These are phyloP conservation scores for Earliella scabrosa DNA, from an alignment of 1,284 basidiomycete species.

Conservation along the genomic window DNA sequence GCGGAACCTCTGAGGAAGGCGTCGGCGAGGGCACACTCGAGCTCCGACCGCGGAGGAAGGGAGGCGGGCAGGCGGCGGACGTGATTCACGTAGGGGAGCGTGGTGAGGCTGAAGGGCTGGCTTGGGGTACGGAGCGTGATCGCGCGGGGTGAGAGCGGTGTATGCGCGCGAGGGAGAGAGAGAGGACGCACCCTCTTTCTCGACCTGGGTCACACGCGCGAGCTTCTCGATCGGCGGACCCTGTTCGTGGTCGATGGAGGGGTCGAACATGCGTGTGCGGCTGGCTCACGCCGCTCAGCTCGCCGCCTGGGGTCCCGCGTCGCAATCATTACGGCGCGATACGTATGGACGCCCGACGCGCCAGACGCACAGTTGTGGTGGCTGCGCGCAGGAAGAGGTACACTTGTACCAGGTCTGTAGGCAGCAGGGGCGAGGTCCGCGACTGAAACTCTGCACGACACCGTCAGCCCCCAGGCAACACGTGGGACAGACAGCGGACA, in stretches of 20 bases:
- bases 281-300: constrained; percentile 85
- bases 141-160: constrained; percentile 2
- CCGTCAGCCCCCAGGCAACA: neutral
- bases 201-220: constrained; percentile 59
- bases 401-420: constrained; percentile 75
- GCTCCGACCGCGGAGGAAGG: constrained; percentile 49
- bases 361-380: constrained; percentile 72
- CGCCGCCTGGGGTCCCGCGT: constrained; percentile 57
- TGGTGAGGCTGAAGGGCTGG: constrained; percentile 69
- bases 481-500: neutral
- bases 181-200: constrained; percentile 56
- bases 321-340: neutral
- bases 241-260: constrained; percentile 57
- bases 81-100: constrained; percentile 81
- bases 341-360: too few species aligned
- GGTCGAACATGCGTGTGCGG: constrained; percentile 88
- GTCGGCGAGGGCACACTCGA: constrained; percentile 61
- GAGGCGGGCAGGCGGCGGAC: constrained; percentile 66
- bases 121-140: constrained; percentile 45
- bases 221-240: constrained; percentile 79
- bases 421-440: constrained; percentile 79
- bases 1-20: too few species aligned
- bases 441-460: constrained; percentile 66
- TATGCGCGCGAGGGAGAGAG: neutral
- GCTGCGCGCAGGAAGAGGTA: constrained; percentile 76